Evolutionary conservation across 257 asterid genomes (phyloP).

Genomic region (Solanum dulcamara): DNA sequence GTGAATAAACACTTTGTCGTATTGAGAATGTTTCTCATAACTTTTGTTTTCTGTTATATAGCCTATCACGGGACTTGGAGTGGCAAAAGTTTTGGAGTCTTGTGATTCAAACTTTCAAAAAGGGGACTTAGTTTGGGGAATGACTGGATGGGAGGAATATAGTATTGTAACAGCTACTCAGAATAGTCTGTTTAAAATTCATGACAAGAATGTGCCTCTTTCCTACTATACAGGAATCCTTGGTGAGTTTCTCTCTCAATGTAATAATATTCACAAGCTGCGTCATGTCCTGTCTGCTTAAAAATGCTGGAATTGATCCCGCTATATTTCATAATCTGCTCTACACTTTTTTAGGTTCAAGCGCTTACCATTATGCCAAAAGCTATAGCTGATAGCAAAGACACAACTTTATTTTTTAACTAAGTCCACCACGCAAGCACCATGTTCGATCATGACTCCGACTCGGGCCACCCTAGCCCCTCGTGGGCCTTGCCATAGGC

Average conservation of each 20-base stretch:
- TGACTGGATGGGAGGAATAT: conserved; percentile 29
- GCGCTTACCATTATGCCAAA: too few species aligned
- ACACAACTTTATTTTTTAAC: too few species aligned
- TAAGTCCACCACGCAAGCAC: too few species aligned
- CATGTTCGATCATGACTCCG: too few species aligned
- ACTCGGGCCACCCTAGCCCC: too few species aligned
- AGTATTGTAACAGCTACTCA: neutral
- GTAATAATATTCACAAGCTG: too few species aligned
- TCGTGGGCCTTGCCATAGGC: too few species aligned
- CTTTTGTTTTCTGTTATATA: neutral
- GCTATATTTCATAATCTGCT: too few species aligned
- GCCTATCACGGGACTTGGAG: conserved; percentile 22
- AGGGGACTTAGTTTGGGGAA: conserved; percentile 21
- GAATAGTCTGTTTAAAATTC: conserved; percentile 12
- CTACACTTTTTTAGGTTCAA: too few species aligned
- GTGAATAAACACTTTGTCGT: neutral
- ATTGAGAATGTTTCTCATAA: neutral
- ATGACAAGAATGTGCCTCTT: conserved; percentile 30
- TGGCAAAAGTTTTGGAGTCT: conserved; percentile 21
- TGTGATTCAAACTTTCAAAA: conserved; percentile 7
- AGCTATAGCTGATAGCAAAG: too few species aligned
- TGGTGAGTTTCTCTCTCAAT: conserved; percentile 12
- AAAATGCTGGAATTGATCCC: too few species aligned
- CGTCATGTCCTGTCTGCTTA: too few species aligned
- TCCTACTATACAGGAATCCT: conserved; percentile 50